phyloP scores from a whole-genome alignment of 805 yeast species.

The Candida tibetensis region DNA sequence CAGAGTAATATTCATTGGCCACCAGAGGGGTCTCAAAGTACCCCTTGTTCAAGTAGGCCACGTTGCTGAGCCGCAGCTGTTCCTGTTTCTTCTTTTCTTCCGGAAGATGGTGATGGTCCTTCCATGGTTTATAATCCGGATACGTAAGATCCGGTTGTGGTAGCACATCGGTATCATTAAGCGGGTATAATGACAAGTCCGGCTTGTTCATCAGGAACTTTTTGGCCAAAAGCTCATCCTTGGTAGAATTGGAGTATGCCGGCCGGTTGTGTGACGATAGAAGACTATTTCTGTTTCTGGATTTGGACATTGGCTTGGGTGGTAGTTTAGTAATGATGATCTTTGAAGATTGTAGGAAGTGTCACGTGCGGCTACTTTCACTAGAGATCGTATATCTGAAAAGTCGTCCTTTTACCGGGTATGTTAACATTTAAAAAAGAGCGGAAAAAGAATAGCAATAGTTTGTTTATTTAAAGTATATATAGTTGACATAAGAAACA shows the following conservation, averaged over 20 bases:
- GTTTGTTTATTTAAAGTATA: no score
- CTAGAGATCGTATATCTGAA: no score
- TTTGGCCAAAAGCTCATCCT: conserved; percentile 35
- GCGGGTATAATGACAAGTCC: conserved; percentile 30
- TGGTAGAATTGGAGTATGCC: conserved; percentile 18
- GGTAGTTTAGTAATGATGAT: neutral
- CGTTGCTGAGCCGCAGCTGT: conserved; percentile 49
- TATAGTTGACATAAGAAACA: no score
- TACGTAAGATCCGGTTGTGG: conserved; percentile 28
- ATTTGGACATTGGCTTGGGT: conserved; percentile 23
- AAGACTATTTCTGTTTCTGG: conserved; percentile 27
- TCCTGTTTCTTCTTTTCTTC: conserved; percentile 38
- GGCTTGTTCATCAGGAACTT: conserved; percentile 39
- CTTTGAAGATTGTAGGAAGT: neutral
- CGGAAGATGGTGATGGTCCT: conserved; percentile 41
- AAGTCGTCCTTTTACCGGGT: no score
- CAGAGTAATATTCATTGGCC: conserved; percentile 66
- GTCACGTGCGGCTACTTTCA: conserved; percentile 5
- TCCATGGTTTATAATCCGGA: conserved; percentile 78
- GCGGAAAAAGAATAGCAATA: no score
- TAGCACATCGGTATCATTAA: conserved; percentile 19
- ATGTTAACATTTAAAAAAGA: no score
- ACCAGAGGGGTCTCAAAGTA: conserved; percentile 62
- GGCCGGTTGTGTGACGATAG: conserved; percentile 23
- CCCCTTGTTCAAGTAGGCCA: conserved; percentile 62